Evolutionary conservation across 1,284 basidiomycete species (phyloP).

Genomic region (Cutaneotrichosporon mucoides): DNA sequence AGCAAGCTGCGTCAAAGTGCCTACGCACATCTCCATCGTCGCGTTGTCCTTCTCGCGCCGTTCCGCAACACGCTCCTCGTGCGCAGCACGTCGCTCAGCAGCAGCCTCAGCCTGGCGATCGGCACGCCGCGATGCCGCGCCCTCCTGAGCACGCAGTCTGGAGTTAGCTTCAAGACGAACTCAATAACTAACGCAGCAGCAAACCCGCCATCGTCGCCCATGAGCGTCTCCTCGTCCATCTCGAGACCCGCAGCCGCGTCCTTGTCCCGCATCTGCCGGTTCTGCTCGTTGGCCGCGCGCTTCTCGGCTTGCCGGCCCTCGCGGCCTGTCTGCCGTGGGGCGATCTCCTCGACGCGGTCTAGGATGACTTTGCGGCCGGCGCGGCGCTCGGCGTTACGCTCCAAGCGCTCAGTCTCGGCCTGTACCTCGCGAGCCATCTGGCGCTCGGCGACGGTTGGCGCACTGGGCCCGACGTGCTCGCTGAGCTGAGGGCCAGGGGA

Average conservation of each 20-base stretch:
- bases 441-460: conserved; percentile 35
- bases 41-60: conserved; percentile 41
- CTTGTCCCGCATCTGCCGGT: conserved; percentile 43
- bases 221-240: conserved; percentile 42
- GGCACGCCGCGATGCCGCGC: conserved; percentile 31
- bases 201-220: conserved; percentile 43
- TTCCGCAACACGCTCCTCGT: conserved; percentile 40
- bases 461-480: conserved; percentile 22
- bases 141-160: conserved; percentile 39
- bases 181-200: conserved; percentile 41
- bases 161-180: neutral
- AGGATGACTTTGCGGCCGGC: conserved; percentile 20
- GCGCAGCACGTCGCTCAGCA: conserved; percentile 33
- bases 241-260: conserved; percentile 42
- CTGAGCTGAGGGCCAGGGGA: conserved; percentile 6
- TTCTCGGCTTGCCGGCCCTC: conserved; percentile 47
- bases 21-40: conserved; percentile 48
- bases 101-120: conserved; percentile 31
- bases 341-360: conserved; percentile 40
- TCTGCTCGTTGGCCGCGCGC: conserved; percentile 42
- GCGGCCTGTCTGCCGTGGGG: conserved; percentile 33
- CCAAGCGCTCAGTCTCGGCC: conserved; percentile 17
- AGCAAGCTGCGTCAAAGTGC: too few species aligned
- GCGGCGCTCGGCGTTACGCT: conserved; percentile 27
- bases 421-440: conserved; percentile 39